These are phyloP conservation scores for Chrysoporthe deuterocubensis DNA, from an alignment of 2,329 filamentous ascomycete genomes.

Conservation along the genomic window DNA sequence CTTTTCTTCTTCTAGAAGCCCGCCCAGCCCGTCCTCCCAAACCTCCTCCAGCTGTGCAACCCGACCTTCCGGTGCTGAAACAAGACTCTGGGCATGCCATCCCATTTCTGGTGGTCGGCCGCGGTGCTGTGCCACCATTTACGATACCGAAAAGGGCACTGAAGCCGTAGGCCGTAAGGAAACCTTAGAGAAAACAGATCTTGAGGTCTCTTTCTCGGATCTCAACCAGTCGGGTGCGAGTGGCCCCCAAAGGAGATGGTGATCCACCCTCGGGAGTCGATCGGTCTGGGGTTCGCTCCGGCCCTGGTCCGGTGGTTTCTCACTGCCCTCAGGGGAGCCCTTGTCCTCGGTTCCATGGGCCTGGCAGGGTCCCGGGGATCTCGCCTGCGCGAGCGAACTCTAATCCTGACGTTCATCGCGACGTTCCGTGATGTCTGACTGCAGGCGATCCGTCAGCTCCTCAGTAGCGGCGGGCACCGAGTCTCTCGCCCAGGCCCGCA, in stretches of 20 bases:
- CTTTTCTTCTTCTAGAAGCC: neutral
- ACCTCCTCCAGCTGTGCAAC: neutral
- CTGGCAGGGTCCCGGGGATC: neutral
- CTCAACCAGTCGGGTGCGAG: slow-evolving; percentile 5
- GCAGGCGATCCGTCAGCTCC: neutral
- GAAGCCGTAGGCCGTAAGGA: neutral
- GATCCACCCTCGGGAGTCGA: neutral
- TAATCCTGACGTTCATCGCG: neutral
- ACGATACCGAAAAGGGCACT: neutral
- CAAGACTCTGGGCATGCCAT: neutral
- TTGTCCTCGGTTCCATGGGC: neutral
- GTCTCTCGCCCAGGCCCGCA: neutral
- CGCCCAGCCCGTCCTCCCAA: neutral
- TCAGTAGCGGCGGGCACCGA: neutral
- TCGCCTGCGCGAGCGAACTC: neutral
- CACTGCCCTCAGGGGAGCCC: neutral
- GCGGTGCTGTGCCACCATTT: neutral
- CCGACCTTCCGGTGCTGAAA: neutral
- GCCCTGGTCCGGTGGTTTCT: neutral
- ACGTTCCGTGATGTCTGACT: neutral
- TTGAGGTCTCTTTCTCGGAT: neutral
- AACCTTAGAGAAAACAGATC: neutral
- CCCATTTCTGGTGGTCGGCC: neutral
- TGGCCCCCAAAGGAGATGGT: neutral
- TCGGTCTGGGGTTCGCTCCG: slow-evolving; percentile 8